Evolutionary conservation across 306 rosid species (phyloP), one percentile per base, ranked within the genome.

Genomic region (Malus domestica): DNA sequence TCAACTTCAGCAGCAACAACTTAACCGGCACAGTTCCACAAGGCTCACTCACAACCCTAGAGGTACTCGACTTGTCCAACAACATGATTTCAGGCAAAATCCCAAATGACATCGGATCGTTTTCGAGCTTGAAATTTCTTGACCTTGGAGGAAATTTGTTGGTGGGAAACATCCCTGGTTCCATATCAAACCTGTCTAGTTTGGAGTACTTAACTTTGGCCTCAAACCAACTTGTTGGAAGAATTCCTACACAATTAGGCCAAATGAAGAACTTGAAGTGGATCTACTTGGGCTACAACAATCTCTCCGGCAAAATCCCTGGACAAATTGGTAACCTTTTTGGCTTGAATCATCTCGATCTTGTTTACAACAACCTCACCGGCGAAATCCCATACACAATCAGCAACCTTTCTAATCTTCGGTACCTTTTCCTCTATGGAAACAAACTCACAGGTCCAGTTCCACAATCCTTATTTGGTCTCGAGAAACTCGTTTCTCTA

Each of bases 261-360:
- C 63, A 25, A 30, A 65, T 89, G 91, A 90, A 82, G 84, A 85
- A 67, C 72, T 83, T 92, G 85, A 89, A 82, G 80, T 90, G 84
- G 93, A 87, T 96, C 59, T 96, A 96, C 76, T 74, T 96, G 55
- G 99, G 99, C 0, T 96, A 92, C 83, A 96, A 96, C 82, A 92
- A 90, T 59, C 89, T 96, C 62, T 87, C 97, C 0, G 99, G 96
- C 16, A 82, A 81, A 72, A 89, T 96, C 23, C 99, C 99, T 8
- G 76, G n/a, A 33, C 82, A 80, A 71, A 85, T 96, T 64, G 97
- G 97, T 14, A 76, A 79, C 7, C 68, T 96, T 71, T 20, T 10
- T 1, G 79, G 85, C 23, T 77, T 96, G 71, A 80, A 86, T 68
- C 99, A 96, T 81, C 93, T 96, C 15, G 92, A 96, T 78, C 90